Conservation (phyloP, 257 asterid genomes). For the Cinchona pubescens region DNA sequence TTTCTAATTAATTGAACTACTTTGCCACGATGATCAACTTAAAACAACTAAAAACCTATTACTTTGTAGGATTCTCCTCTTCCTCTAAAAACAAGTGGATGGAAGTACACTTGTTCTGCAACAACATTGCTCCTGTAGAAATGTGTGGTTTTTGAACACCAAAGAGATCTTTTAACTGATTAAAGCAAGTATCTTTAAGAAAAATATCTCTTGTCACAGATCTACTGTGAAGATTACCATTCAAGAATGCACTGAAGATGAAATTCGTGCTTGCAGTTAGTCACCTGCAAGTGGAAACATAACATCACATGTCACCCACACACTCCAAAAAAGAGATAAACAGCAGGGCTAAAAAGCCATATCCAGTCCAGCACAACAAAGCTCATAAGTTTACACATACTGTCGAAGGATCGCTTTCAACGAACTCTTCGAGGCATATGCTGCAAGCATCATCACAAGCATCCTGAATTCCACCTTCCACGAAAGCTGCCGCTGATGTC, state of each 20-base stretch:
- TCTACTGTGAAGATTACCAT: conserved; percentile 46
- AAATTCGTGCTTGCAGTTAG: conserved; percentile 86
- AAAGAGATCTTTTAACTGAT: background rate
- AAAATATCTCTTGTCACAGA: background rate
- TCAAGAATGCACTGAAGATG: conserved; percentile 92
- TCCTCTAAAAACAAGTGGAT: no score
- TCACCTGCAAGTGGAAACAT: conserved; percentile 47
- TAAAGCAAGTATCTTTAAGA: background rate
- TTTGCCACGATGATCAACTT: background rate
- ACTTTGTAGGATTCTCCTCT: background rate
- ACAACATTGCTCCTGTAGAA: background rate
- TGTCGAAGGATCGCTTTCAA: conserved; percentile 75
- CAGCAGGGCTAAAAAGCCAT: background rate
- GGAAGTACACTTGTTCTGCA: background rate
- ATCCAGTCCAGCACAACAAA: conserved; percentile 4
- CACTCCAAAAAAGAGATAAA: conserved; percentile 5
- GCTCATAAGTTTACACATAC: conserved; percentile 31
- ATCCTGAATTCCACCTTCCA: conserved; percentile 90
- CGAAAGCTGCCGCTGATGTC: conserved; percentile 91
- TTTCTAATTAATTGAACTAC: background rate
- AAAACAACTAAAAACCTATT: background rate
- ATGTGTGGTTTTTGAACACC: background rate
- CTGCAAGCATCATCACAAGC: conserved; percentile 95
- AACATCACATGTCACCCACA: background rate
- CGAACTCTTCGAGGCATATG: conserved; percentile 83